Percentiles rank a stretch among this genome's conserved stretches.
Evolutionary conservation across 257 asterid species (phyloP).

Genomic region (Nicotiana obtusifolia): DNA sequence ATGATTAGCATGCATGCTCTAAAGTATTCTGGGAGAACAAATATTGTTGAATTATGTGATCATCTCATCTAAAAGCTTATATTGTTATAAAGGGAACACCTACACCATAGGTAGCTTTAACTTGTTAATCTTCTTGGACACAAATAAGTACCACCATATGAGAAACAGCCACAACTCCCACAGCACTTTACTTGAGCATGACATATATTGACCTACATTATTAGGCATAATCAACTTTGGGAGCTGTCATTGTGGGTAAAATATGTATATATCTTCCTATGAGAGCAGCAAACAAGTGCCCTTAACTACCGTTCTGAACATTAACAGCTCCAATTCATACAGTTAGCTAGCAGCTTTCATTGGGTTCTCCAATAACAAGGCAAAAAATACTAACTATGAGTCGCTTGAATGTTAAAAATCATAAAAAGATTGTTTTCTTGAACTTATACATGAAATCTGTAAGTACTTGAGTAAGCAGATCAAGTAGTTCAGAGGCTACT

Average conservation of each 20-base stretch:
- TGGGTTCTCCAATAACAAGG: neutral
- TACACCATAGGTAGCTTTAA: too few species aligned
- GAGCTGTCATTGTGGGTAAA: neutral
- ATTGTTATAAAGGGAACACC: neutral
- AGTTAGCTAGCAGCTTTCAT: neutral
- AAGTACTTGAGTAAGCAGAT: slow-evolving; percentile 4
- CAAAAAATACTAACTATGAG: neutral
- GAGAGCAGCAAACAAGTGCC: neutral
- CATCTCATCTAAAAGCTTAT: neutral
- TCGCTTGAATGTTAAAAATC: neutral
- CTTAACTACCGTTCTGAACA: neutral
- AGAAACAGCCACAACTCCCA: neutral
- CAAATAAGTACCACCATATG: too few species aligned
- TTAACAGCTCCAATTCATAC: neutral
- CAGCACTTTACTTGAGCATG: neutral
- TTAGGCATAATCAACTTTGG: neutral
- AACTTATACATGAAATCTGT: neutral
- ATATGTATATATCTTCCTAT: neutral
- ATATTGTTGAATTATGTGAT: neutral
- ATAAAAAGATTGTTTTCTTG: neutral
- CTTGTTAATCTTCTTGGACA: too few species aligned
- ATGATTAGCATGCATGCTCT: neutral
- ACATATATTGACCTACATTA: neutral
- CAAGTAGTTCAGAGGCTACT: neutral
- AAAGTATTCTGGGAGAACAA: slow-evolving; percentile 1